Evolutionary conservation across 805 yeast genomes (phyloP).

Genomic region (Myxozyma kluyveri): DNA sequence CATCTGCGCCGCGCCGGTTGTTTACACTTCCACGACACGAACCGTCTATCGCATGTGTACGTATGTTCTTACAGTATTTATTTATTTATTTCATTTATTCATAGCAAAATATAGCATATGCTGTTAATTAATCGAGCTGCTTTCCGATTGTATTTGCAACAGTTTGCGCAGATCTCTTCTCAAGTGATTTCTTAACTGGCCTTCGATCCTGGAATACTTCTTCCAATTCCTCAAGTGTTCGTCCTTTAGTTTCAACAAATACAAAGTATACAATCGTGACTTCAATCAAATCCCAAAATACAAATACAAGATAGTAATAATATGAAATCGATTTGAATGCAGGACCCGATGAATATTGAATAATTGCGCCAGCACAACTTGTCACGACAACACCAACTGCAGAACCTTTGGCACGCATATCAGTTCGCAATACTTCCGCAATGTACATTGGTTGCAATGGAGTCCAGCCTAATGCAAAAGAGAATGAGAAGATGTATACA

Average conservation of each 20-base stretch:
- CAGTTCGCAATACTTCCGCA: conserved; percentile 32
- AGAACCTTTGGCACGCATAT: conserved; percentile 45
- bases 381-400: conserved; percentile 31
- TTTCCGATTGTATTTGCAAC: not conserved
- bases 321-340: conserved; percentile 51
- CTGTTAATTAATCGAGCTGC: not conserved
- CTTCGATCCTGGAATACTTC: conserved; percentile 19
- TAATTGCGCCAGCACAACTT: conserved; percentile 31
- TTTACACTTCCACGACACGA: no score
- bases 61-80: no score
- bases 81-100: no score
- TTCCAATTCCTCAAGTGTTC: conserved; percentile 41
- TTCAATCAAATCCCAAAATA: conserved; percentile 45
- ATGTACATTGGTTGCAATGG: conserved; percentile 30
- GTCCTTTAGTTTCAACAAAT: conserved; percentile 32
- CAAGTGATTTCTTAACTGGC: conserved; percentile 19
- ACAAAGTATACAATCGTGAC: conserved; percentile 21
- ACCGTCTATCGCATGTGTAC: no score
- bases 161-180: conserved; percentile 7
- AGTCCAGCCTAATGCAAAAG: conserved; percentile 20
- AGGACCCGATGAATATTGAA: conserved; percentile 40
- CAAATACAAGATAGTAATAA: conserved; percentile 61
- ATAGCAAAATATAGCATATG: no score
- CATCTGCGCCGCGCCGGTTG: no score
- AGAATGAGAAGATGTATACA: conserved; percentile 11